phyloP scores from a whole-genome alignment of 1,284 basidiomycete genomes.

The Hypsizygus ulmarius region DNA sequence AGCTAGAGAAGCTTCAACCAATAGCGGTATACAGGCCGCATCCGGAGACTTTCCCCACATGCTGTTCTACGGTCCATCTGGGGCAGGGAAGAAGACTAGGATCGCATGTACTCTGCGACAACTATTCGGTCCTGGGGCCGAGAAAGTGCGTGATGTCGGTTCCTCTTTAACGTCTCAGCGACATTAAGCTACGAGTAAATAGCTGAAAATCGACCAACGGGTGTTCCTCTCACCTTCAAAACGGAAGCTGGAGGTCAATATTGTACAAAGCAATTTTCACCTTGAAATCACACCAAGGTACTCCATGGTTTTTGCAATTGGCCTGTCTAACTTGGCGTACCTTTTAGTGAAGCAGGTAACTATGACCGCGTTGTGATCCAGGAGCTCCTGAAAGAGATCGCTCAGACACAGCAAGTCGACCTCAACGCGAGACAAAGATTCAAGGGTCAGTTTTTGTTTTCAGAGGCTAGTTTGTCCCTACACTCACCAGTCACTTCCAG shows the following conservation, averaged over 20 bases:
- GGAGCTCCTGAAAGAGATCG: conserved; percentile 97
- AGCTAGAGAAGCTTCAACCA: neutral
- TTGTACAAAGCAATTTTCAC: conserved; percentile 97
- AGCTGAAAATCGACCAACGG: conserved; percentile 98
- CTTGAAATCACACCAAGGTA: conserved; percentile 97
- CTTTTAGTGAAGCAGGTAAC: conserved; percentile 86
- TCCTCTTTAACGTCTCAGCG: neutral
- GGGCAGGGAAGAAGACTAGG: conserved; percentile 97
- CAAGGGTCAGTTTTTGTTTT: conserved; percentile 66
- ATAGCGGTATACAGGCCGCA: conserved; percentile 50
- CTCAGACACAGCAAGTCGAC: conserved; percentile 98
- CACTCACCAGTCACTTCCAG: conserved; percentile 51
- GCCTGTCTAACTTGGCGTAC: neutral
- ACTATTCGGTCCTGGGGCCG: conserved; percentile 89
- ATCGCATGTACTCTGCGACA: conserved; percentile 88
- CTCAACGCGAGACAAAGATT: conserved; percentile 93
- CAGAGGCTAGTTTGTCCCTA: neutral
- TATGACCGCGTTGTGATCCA: conserved; percentile 97
- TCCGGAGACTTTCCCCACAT: conserved; percentile 97
- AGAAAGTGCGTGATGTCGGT: conserved; percentile 69
- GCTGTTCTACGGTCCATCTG: conserved; percentile 96
- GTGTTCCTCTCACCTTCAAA: conserved; percentile 94
- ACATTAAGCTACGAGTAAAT: conserved; percentile 6
- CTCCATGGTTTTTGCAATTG: neutral
- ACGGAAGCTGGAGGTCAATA: conserved; percentile 94